phyloP scores from a whole-genome alignment of 2,329 filamentous ascomycete genomes.

The Periglandula ipomoeae region DNA sequence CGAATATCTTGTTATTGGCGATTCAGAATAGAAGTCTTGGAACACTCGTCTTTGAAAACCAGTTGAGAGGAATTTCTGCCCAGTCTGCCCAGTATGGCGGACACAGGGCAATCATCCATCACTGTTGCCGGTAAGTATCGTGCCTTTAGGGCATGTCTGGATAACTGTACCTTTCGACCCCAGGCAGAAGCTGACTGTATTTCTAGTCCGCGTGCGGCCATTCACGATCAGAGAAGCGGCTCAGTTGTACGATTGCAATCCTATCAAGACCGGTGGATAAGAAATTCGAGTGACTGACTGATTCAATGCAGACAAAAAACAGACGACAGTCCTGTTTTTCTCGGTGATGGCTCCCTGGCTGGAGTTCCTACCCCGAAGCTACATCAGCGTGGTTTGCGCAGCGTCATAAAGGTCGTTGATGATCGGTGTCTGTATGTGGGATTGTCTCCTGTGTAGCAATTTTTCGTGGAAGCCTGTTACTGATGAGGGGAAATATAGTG shows the following conservation, averaged over 20 bases:
- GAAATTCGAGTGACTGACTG: slow-evolving; percentile 5
- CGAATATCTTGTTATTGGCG: neutral
- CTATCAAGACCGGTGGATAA: neutral
- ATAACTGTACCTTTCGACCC: neutral
- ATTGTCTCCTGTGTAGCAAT: neutral
- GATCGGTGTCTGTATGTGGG: slow-evolving; percentile 81
- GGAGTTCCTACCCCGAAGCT: slow-evolving; percentile 76
- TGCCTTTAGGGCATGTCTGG: neutral
- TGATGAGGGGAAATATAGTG: slow-evolving; percentile 39
- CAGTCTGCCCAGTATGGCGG: slow-evolving; percentile 14
- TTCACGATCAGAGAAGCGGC: slow-evolving; percentile 89
- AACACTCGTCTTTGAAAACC: neutral
- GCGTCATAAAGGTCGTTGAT: slow-evolving; percentile 93
- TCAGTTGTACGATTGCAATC: slow-evolving; percentile 54
- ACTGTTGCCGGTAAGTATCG: slow-evolving; percentile 42
- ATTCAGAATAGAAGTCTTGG: too few species aligned
- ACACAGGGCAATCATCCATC: slow-evolving; percentile 41
- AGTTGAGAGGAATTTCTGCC: neutral
- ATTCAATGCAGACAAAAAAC: slow-evolving; percentile 40
- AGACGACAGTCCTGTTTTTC: slow-evolving; percentile 82
- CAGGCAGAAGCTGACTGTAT: slow-evolving; percentile 17
- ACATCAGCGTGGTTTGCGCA: slow-evolving; percentile 74
- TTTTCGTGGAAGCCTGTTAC: neutral
- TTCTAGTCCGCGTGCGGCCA: slow-evolving; percentile 56
- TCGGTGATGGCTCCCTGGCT: slow-evolving; percentile 96